phyloP scores from a whole-genome alignment of 495 filamentous ascomycete genomes.

The Hypoxylon cercidicola region DNA sequence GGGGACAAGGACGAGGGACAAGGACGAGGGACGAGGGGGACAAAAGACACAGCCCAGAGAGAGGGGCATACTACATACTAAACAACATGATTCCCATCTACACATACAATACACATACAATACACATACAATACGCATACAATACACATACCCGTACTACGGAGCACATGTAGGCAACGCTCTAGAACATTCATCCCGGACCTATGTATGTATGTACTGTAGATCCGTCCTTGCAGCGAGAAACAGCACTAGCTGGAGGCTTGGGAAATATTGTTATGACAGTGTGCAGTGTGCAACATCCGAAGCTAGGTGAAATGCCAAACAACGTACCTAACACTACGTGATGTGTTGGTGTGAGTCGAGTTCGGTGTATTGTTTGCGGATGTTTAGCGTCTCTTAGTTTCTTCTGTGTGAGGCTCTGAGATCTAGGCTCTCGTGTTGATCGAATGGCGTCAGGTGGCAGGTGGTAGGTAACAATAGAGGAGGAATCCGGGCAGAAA shows the following conservation, averaged over 20 bases:
- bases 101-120: conserved; percentile 3
- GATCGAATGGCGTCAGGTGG: conserved; percentile 10
- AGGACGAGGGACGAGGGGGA: neutral
- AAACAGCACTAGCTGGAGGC: conserved; percentile 32
- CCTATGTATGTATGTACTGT: too few relatives aligned
- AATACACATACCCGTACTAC: conserved; percentile 40
- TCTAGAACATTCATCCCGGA: conserved; percentile 41
- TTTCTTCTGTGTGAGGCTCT: conserved; percentile 1
- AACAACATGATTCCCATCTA: neutral
- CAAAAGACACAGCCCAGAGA: conserved; percentile 37
- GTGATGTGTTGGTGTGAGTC: conserved; percentile 5
- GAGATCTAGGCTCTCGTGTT: neutral
- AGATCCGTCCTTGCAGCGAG: conserved; percentile 32
- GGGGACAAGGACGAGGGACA: neutral
- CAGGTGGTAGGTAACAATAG: conserved; percentile 4
- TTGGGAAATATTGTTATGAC: conserved; percentile 13
- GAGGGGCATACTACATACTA: conserved; percentile 21
- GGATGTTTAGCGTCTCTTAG: conserved; percentile 9
- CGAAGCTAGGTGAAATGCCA: conserved; percentile 10
- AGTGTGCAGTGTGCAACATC: conserved; percentile 13
- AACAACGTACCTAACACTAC: conserved; percentile 20
- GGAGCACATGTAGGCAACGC: conserved; percentile 38
- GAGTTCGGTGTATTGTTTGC: conserved; percentile 5
- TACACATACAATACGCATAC: neutral
- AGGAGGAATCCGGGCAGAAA: conserved; percentile 12